Base-by-base conservation (phyloP, 2,329 filamentous ascomycete species). In the Neonectria punicea region DNA sequence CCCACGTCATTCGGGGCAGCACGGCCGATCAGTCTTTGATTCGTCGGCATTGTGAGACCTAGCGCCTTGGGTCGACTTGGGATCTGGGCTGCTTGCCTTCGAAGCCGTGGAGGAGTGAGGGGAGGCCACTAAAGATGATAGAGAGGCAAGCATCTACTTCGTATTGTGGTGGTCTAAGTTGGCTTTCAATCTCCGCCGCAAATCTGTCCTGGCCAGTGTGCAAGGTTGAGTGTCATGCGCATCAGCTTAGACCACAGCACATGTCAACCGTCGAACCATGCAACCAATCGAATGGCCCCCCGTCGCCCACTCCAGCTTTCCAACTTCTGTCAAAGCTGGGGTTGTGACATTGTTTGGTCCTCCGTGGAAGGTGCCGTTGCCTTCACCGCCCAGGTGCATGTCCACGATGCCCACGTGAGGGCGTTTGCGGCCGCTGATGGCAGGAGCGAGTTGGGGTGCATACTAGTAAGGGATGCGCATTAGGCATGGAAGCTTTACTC, bases 1-100 rank as follows among this genome's bases (percentile, higher is more conserved):
- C 58, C 57, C 44, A 75, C 73, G 73, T 75, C 73, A 75, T 67
- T 71, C n/a, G 65, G 55, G n/a, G 58, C n/a, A 64, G 53, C 39
- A 46, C 39, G 50, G 59, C 65, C 62, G 62, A 69, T 69, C 55
- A 44, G 55, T 54, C 59, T 70, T 46, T 65, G 51, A 69, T 74
- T 69, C 67, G 64, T 58, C 41, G 58, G 63, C 55, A 60, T 30
- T 41, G 28, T 56, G 58, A 53, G 61, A 39, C 53, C 30, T 44
- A 41, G 36, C 22, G 53, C 25, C 28, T 41, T 22, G 32, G 28
- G 25, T 55, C 55, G 14, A 5, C 25, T 25, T 25, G 32, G 36
- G 10, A 13, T 13, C 25, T 25, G 25, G 25, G 25, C 25, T 22
- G 32, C 34, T 18, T 43, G 16, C 34, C 32, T 34, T 34, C 10